Evolutionary conservation across 2,329 filamentous ascomycete genomes (phyloP), one percentile per base, ranked within the genome.

Genomic region (Pyrenophora graminea): DNA sequence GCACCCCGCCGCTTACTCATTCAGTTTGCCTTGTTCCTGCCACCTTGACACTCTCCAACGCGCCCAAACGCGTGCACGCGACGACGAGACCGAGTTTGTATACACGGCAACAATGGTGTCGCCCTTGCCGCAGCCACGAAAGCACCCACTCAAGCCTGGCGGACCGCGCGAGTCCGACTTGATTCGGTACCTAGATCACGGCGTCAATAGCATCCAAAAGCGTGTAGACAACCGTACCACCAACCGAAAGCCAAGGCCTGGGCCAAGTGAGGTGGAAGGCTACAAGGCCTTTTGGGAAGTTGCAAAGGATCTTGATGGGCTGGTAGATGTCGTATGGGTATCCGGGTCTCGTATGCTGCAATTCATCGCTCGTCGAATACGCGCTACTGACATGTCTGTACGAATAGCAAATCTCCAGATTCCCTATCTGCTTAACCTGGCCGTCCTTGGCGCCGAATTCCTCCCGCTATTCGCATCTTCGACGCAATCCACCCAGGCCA

Each of bases 241-340:
- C 6, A 59, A 82, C 77, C 57, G 74, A 77, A 56, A 81, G 67
- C 79, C 78, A 18, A 82, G 81, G 68, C 55, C 46, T n/a, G 48
- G 54, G 15, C 47, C 53, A 5, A 68, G 69, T 23, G 68, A 72
- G 12, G 75, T 75, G 4, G 70, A 73, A 30, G 83, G 82, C 1
- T 88, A 87, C 57, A 76, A 78, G 46, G 83, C 74, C 44, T 89
- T 93, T 69, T 79, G 77, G 42, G 87, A 92, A 65, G 82, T 91
- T 4, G 90, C 85, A 46, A 82, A 78, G 49, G 91, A 96, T 65
- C 73, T 96, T 1, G 88, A 92, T 48, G 80, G 80, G 5, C 70
- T 96, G 10, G 76, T 96, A 13, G 88, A 95, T 70, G 82, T 95
- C 6, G 75, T 96, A 4, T 97, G 93, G 93, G 82, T 90, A 18